Conservation (phyloP, 169 alveolate species). For the Plasmodium adleri region DNA sequence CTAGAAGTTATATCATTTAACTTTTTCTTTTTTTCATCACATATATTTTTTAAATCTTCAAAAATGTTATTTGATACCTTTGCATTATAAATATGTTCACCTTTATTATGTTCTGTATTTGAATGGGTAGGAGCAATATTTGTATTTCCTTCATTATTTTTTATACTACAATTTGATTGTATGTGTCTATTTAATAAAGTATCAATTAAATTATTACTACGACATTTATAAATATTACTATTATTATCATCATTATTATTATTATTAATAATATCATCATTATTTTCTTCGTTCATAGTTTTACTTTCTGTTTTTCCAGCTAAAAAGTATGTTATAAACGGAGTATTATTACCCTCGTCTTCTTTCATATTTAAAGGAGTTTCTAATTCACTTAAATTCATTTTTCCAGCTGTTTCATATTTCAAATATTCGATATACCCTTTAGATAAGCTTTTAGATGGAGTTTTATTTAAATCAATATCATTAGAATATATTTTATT, state of each 20-base stretch:
- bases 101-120: background rate
- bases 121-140: background rate
- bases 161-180: background rate
- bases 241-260: background rate
- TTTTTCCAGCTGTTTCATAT: conserved; percentile 77
- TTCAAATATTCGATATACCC: conserved; percentile 59
- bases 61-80: background rate
- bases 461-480: conserved; percentile 66
- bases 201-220: too few relatives aligned
- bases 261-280: background rate
- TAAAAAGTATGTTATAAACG: conserved; percentile 63
- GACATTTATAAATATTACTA: background rate
- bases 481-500: conserved; percentile 39
- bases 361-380: conserved; percentile 73
- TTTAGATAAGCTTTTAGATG: conserved; percentile 63
- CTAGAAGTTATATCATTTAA: background rate
- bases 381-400: conserved; percentile 76
- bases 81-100: background rate
- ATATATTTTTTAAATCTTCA: background rate
- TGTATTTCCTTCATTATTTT: background rate
- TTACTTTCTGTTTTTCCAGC: conserved; percentile 53
- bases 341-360: conserved; percentile 51
- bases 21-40: background rate
- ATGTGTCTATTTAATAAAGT: too few relatives aligned
- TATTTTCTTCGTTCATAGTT: conserved; percentile 12